Evolutionary conservation across 2,329 filamentous ascomycete genomes (phyloP).

Genomic region (Davidsoniella australis): DNA sequence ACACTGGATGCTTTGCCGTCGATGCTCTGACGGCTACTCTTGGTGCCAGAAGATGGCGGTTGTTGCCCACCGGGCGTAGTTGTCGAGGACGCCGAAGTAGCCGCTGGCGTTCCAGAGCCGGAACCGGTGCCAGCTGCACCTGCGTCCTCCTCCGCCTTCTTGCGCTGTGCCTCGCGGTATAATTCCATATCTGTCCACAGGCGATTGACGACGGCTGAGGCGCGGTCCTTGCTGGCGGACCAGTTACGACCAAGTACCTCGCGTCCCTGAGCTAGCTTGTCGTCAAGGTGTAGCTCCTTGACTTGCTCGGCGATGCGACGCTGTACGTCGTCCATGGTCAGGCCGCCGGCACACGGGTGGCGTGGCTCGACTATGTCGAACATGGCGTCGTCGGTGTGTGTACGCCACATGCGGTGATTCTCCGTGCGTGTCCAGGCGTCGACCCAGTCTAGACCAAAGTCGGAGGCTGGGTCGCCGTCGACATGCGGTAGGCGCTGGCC

Average conservation of each 20-base stretch:
- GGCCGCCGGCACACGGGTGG: conserved; percentile 81
- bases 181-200: conserved; percentile 79
- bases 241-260: conserved; percentile 80
- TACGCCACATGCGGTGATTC: conserved; percentile 80
- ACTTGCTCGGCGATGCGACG: conserved; percentile 80
- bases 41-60: not conserved
- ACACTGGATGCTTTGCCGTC: conserved; percentile 5
- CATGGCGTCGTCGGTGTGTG: conserved; percentile 64
- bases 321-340: conserved; percentile 90
- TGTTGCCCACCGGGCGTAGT: not conserved
- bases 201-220: conserved; percentile 70
- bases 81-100: no score
- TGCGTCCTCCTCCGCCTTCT: conserved; percentile 24
- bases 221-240: conserved; percentile 75
- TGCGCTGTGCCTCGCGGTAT: conserved; percentile 29
- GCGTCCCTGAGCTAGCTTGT: conserved; percentile 64
- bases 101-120: conserved; percentile 1
- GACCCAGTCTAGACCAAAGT: conserved; percentile 74
- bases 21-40: conserved; percentile 10
- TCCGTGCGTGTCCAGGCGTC: conserved; percentile 77
- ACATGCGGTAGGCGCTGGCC: conserved; percentile 45
- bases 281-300: conserved; percentile 83
- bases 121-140: not conserved
- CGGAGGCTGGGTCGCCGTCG: conserved; percentile 68
- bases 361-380: conserved; percentile 89